Evolutionary conservation across 306 rosid genomes (phyloP), one percentile per base, ranked within the genome.

Genomic region (Casuarina equisetifolia): DNA sequence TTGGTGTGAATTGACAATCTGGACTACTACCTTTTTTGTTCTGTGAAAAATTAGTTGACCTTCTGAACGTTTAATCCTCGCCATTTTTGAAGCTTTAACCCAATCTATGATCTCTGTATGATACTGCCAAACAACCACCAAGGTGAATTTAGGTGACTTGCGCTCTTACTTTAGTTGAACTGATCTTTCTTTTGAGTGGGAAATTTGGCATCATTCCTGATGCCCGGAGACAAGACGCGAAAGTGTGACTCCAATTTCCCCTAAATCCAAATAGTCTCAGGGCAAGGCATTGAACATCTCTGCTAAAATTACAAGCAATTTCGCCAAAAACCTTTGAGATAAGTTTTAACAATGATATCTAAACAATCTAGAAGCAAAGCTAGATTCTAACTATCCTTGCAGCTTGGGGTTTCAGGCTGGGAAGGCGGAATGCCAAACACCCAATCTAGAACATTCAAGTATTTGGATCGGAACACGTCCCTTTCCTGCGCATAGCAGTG

Each of bases 351-450:
- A 16, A 13, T 57, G 12, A 64, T 48, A 36, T 64, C 39, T 20
- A 8, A 44, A 5, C 32, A 25, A 25, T 25, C 32, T 25, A 25
- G 32, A 0, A 25, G 32, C 35, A 17, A 66, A 8, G 12, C 74
- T 59, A 8, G 77, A 36, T 77, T 49, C 51, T 72, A 78, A 15
- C 62, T 55, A 4, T 76, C 78, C 78, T 91, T 89, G 90, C 88
- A 81, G 76, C 88, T 83, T 1, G 99, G 98, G 52, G 94, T 92
- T 81, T 92, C 97, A 77, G 90, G 85, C 8, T 91, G 85, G 62
- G 97, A 90, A 82, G 97, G 94, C 42, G 99, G 99, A 6, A 92
- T 81, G 5, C 99, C 99, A 51, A 95, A 95, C 44, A 95, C 99
- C 99, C 99, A 95, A 78, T 95, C 97, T 16, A 95, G 97, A 76